Percentiles rank a stretch among this genome's conserved stretches.
phyloP scores from a whole-genome alignment of 139 green algal species.

The Auxenochlorella protothecoides region DNA sequence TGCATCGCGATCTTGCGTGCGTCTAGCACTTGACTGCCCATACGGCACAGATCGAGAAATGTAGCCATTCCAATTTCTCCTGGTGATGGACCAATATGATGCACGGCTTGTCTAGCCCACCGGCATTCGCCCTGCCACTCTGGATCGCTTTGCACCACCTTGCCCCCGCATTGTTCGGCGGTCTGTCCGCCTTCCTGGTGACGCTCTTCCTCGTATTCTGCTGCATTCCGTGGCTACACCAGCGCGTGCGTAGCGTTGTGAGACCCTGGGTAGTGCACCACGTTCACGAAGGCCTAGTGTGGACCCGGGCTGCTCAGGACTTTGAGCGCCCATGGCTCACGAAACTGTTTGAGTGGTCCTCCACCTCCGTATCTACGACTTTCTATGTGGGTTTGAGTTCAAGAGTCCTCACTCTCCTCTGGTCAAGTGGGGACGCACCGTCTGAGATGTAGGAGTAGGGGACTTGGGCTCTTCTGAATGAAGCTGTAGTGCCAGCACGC shows the following conservation, averaged over 20 bases:
- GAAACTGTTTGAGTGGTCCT: constrained; percentile 17
- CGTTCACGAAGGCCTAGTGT: constrained; percentile 24
- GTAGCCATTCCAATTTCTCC: no score
- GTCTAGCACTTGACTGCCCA: no score
- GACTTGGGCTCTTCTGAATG: no score
- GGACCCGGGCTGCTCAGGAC: constrained; percentile 13
- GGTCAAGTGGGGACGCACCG: no score
- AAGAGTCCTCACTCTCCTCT: background rate
- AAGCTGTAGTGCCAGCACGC: no score
- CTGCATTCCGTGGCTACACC: constrained; percentile 27
- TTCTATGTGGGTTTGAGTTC: constrained; percentile 31
- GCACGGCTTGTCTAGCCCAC: no score
- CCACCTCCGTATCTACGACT: constrained; percentile 18
- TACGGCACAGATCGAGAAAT: no score
- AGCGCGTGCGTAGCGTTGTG: constrained; percentile 11
- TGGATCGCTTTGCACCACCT: background rate
- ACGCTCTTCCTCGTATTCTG: constrained; percentile 23
- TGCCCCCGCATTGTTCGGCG: constrained; percentile 1
- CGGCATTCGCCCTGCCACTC: background rate
- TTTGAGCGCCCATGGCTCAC: constrained; percentile 19
- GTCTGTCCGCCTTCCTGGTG: constrained; percentile 16
- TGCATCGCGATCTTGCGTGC: no score
- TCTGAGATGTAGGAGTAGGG: no score
- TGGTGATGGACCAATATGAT: no score
- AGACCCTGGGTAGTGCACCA: constrained; percentile 18